Evolutionary conservation across 331 rosid species (phyloP), one percentile per base, ranked within the genome.

Genomic region (Rosa hybrid): DNA sequence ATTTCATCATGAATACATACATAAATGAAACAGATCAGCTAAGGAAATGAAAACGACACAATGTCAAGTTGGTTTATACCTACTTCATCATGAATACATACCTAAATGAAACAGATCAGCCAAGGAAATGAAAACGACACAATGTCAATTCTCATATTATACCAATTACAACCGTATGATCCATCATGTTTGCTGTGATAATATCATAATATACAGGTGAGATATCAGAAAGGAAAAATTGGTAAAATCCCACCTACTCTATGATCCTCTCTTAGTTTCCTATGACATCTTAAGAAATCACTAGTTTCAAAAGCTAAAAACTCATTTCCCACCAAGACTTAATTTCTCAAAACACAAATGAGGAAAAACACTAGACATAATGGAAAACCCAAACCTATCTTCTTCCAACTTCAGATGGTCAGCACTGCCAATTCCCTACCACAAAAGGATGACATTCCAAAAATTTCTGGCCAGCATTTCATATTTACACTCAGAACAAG

Each of bases 401-500:
- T 77, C 91, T 85, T 79, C 76, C 89, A 84, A 65, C 81, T 77
- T 80, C 56, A 85, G 88, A 84, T 81, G 87, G 83, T 87, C 88
- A 86, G 89, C 71, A 74, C 81, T 76, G 76, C 62, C 71, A 73
- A 79, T 78, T 69, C 78, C 84, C 87, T 71, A 56, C 68, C 82
- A 78, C 77, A 76, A 57, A 34, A 82, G 56, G 83, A 70, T 65
- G 83, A 63, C 81, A 75, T 84, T 34, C 74, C 84, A 78, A 75
- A 83, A 83, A 76, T 78, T 59, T 69, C 78, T 54, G 77, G 88
- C 91, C 94, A 74, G 78, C 91, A 85, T 82, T 75, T 85, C 73
- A 81, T 91, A 93, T 91, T 83, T 91, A 91, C 98, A 93, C 90
- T 86, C 88, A 60, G 82, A 87, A 84, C 89, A 87, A 85, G 84